A percentile compares a stretch with the other conserved stretches of the same genome.
Conservation (phyloP, 2,329 filamentous ascomycete species). For the Achaetomium macrosporum region DNA sequence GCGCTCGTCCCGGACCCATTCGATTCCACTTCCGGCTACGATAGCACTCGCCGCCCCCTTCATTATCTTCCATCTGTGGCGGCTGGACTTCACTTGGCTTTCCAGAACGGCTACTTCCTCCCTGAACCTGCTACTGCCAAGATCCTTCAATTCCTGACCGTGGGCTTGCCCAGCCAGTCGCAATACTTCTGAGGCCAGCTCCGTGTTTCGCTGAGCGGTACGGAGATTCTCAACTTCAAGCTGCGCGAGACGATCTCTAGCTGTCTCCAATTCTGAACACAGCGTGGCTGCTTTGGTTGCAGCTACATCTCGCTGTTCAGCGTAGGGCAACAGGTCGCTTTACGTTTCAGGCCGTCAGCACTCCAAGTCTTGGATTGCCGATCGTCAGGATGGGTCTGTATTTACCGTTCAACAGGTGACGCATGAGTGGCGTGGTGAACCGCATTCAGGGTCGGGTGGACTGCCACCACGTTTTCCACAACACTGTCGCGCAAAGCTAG, state of each 20-base stretch:
- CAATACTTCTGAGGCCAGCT: slow-evolving; percentile 57
- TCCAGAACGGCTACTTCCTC: slow-evolving; percentile 55
- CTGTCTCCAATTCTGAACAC: slow-evolving; percentile 45
- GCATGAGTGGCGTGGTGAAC: slow-evolving; percentile 63
- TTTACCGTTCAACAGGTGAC: slow-evolving; percentile 62
- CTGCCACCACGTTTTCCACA: slow-evolving; percentile 61
- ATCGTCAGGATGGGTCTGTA: not conserved
- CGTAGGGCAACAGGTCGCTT: slow-evolving; percentile 61
- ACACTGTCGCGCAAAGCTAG: slow-evolving; percentile 66
- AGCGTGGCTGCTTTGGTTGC: slow-evolving; percentile 58
- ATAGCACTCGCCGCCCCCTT: slow-evolving; percentile 75
- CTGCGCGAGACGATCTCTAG: slow-evolving; percentile 47
- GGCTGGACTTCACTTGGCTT: slow-evolving; percentile 53
- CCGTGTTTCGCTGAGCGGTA: slow-evolving; percentile 54
- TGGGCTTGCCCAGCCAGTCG: slow-evolving; percentile 45
- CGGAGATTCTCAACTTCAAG: slow-evolving; percentile 54
- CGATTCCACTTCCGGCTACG: slow-evolving; percentile 73
- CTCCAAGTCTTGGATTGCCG: not conserved
- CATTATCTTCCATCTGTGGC: slow-evolving; percentile 65
- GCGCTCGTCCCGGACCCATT: slow-evolving; percentile 68
- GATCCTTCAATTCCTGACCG: slow-evolving; percentile 39
- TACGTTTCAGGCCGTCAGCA: slow-evolving; percentile 8
- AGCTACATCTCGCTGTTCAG: slow-evolving; percentile 62
- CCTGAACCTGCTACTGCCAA: slow-evolving; percentile 43
- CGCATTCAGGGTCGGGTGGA: slow-evolving; percentile 70